These are phyloP conservation scores for Zychaea mexicana DNA, from an alignment of 371 early-diverging fungal genomes.

Conservation along the genomic window DNA sequence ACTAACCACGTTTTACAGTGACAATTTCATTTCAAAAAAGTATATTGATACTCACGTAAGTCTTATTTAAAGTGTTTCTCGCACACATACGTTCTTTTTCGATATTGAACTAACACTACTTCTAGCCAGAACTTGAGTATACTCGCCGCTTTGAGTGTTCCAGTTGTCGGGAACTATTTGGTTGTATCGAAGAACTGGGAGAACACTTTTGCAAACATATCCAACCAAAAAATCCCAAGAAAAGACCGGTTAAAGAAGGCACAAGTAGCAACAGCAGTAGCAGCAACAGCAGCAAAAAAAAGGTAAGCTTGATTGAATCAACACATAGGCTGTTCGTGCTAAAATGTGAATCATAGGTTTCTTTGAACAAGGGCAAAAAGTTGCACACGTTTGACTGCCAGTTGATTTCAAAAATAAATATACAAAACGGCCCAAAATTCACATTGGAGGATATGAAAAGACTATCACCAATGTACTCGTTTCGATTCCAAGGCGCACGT, in stretches of 20 bases:
- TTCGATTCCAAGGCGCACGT: background rate
- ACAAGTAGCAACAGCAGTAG: background rate
- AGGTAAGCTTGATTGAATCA: background rate
- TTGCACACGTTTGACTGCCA: background rate
- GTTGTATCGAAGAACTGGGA: background rate
- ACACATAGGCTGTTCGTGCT: background rate
- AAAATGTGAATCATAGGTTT: background rate
- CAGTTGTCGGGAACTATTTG: background rate
- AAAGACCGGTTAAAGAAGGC: background rate
- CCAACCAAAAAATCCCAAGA: background rate
- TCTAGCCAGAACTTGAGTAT: background rate
- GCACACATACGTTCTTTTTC: background rate
- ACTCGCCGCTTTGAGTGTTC: background rate
- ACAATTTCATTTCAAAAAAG: too few relatives aligned
- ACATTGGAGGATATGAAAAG: background rate
- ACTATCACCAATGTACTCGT: background rate
- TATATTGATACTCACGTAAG: too few relatives aligned
- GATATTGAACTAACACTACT: background rate
- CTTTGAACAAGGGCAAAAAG: background rate
- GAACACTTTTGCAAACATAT: background rate
- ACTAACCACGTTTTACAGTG: too few relatives aligned
- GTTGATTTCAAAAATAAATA: too few relatives aligned
- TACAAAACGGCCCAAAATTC: too few relatives aligned
- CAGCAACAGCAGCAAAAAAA: background rate
- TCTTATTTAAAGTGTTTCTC: background rate